Evolutionary conservation across 2,329 filamentous ascomycete genomes (phyloP), one percentile per base, ranked within the genome.

Genomic region (Metarhizium brunneum): DNA sequence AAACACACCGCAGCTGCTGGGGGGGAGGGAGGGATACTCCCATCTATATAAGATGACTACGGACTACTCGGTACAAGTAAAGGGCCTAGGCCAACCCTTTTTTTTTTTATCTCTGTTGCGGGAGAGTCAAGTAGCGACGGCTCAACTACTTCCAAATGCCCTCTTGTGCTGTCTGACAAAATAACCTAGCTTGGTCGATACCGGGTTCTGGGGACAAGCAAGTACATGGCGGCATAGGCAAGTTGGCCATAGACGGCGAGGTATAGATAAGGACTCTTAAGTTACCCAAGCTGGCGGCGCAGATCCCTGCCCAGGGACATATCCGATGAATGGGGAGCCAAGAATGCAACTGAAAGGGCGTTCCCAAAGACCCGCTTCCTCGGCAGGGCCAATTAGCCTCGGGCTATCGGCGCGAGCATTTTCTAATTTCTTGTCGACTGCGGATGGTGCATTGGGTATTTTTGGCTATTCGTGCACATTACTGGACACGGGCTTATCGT

Each of bases 211-310:
- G 43, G 18, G 43, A 25, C 43, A 13, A n/a, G 18, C 38, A 13
- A 13, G 45, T 48, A 48, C 45, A 30, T 30, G 45, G 25, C 20
- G 11, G 13, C 1, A 48, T 6, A 25, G 3, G 8, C 20, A 30
- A 8, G 20, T 4, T 16, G 8, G 5, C 20, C 45, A 14, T 30
- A 18, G 48, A 29, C 20, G n/a, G 18, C 25, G 42, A 35, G 6
- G 40, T 38, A 45, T 51, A 54, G 52, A 54, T 54, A 54, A 52
- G 48, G 50, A 40, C 45, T n/a, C 50, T 40, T 3, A 30, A 5
- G 45, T 30, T 48, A 30, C 20, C 52, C 52, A 25, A 38, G 52
- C 54, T 47, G 48, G 42, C 55, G 55, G 52, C 51, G 54, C 54
- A 36, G 47, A 53, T 53, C 54, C 51, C 50, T 53, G 50, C 43